Evolutionary conservation across 2,329 filamentous ascomycete genomes (phyloP).

Genomic region (Chaetomium globosum): DNA sequence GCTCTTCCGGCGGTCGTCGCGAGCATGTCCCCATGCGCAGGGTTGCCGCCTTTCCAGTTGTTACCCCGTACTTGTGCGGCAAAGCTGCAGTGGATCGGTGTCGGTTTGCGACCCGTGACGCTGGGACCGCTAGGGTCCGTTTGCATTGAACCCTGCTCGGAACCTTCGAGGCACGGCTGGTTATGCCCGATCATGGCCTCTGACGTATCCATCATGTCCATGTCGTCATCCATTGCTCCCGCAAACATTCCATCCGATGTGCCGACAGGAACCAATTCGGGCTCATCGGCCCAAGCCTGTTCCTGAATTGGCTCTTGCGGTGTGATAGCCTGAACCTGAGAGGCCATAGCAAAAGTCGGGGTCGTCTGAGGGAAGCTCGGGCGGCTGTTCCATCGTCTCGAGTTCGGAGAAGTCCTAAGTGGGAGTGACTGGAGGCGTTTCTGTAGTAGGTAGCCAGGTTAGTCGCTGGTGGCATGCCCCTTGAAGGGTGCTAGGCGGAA

Average conservation of each 20-base stretch:
- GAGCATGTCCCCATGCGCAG: conserved; percentile 43
- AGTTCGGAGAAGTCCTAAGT: conserved; percentile 34
- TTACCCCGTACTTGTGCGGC: conserved; percentile 58
- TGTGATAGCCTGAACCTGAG: conserved; percentile 26
- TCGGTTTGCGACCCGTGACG: conserved; percentile 56
- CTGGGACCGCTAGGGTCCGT: conserved; percentile 41
- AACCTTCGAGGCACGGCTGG: conserved; percentile 10
- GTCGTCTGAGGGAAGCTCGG: conserved; percentile 31
- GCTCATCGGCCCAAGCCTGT: conserved; percentile 34
- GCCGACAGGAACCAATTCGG: conserved; percentile 34
- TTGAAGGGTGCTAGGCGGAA: not conserved
- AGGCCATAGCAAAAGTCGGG: conserved; percentile 22
- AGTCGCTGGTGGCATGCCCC: conserved; percentile 28
- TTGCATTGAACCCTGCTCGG: conserved; percentile 41
- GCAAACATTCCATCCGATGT: conserved; percentile 26
- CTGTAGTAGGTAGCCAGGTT: conserved; percentile 44
- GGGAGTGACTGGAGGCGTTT: conserved; percentile 39
- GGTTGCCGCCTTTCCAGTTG: conserved; percentile 47
- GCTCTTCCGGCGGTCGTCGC: conserved; percentile 48
- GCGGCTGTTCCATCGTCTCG: conserved; percentile 33
- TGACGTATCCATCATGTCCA: conserved; percentile 54
- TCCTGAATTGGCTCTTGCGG: conserved; percentile 37
- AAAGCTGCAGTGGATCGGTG: conserved; percentile 62
- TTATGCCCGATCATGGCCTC: conserved; percentile 30
- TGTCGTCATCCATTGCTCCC: conserved; percentile 47